A percentile compares a stretch with the other conserved stretches of the same genome.
Evolutionary conservation across 2,329 filamentous ascomycete genomes (phyloP).

Genomic region (Cladosporium sp.): DNA sequence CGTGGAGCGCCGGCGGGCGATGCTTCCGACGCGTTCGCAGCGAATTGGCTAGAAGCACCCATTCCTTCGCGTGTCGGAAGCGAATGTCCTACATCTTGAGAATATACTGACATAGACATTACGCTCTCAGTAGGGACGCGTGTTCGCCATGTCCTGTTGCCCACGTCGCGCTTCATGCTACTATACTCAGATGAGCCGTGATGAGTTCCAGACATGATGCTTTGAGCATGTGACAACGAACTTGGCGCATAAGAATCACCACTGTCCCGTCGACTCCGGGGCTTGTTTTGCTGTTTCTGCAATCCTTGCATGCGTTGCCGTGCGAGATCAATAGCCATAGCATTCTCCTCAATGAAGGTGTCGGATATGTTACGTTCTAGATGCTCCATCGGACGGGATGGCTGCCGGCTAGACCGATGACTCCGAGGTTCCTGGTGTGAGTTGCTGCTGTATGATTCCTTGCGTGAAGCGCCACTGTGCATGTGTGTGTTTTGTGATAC

Average conservation of each 20-base stretch:
- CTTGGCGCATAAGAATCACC: constrained; percentile 8
- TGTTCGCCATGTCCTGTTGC: constrained; percentile 25
- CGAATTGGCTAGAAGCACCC: constrained; percentile 9
- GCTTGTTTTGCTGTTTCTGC: not conserved
- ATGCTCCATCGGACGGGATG: constrained; percentile 1
- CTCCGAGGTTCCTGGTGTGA: not conserved
- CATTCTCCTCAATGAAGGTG: constrained; percentile 25
- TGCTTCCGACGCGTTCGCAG: constrained; percentile 15
- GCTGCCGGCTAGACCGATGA: constrained; percentile 11
- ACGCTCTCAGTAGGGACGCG: constrained; percentile 26
- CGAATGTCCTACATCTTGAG: not conserved
- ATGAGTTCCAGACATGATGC: constrained; percentile 13
- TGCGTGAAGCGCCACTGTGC: not conserved
- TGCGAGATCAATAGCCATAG: constrained; percentile 24
- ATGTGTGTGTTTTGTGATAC: not conserved
- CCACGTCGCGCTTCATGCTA: constrained; percentile 7
- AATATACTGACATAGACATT: constrained; percentile 28
- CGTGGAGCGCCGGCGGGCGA: constrained; percentile 10
- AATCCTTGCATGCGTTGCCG: constrained; percentile 25
- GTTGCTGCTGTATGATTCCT: not conserved
- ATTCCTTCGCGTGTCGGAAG: constrained; percentile 7
- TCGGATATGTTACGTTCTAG: constrained; percentile 21
- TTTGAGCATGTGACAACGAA: constrained; percentile 7
- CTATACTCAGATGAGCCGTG: not conserved
- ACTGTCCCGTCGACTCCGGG: not conserved